Percentiles rank a stretch among this genome's conserved stretches.
Conservation (phyloP, 306 rosid genomes). For the Prunus salicina region DNA sequence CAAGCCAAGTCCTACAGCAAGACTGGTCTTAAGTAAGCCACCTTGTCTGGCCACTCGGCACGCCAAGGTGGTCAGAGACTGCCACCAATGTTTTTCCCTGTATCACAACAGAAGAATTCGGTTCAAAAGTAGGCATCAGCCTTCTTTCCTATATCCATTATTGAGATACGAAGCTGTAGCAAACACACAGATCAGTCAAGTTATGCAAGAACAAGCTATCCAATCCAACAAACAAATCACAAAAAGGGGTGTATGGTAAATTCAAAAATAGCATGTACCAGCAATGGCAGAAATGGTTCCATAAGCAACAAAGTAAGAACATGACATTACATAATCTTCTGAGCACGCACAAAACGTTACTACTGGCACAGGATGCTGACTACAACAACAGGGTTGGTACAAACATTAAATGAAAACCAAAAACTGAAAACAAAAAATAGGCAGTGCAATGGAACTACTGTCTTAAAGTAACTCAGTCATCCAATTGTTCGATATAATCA, state of each 20-base stretch:
- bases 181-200: not conserved
- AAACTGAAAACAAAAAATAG: slow-evolving; percentile 4
- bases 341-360: not conserved
- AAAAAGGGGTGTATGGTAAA: not conserved
- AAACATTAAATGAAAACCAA: not conserved
- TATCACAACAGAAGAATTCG: no score
- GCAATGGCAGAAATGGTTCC: not conserved
- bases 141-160: no score
- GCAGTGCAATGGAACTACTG: not conserved
- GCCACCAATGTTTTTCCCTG: no score
- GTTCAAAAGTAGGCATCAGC: no score
- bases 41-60: no score
- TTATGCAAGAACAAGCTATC: not conserved
- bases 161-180: no score
- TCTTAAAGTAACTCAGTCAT: not conserved
- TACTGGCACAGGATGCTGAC: not conserved
- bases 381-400: slow-evolving; percentile 9
- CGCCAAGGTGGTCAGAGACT: no score
- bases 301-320: not conserved
- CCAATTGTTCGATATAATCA: not conserved
- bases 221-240: not conserved
- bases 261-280: not conserved
- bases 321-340: not conserved
- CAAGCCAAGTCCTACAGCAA: no score
- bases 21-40: no score